Evolutionary conservation across 805 yeast genomes (phyloP).

Genomic region (Lipomyces anomalus): DNA sequence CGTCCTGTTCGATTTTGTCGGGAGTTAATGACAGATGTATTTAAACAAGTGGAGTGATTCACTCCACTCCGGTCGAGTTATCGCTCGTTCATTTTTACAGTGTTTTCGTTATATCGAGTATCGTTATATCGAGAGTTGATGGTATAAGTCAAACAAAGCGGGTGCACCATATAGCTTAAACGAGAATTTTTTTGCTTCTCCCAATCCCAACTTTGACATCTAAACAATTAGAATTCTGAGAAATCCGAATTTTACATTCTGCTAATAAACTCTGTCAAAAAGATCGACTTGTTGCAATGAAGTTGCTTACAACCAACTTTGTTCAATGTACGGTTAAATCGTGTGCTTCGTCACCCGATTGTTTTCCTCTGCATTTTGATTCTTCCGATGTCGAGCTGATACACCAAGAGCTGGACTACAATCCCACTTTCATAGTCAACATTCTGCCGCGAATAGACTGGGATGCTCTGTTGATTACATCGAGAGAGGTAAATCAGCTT

Average conservation of each 20-base stretch:
- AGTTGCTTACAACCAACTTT: constrained; percentile 91
- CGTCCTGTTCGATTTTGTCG: no score
- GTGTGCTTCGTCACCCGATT: constrained; percentile 66
- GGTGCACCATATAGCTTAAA: background rate
- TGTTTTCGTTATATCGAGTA: no score
- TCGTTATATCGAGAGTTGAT: no score
- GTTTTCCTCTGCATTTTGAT: constrained; percentile 75
- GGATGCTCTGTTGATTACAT: constrained; percentile 75
- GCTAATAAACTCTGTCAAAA: no score
- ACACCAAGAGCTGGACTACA: constrained; percentile 72
- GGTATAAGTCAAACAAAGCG: no score
- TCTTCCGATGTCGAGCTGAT: constrained; percentile 41
- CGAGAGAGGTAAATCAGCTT: constrained; percentile 51
- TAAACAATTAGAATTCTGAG: background rate
- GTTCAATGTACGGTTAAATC: constrained; percentile 85
- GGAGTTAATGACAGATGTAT: no score
- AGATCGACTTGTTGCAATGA: constrained; percentile 46
- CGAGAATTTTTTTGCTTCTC: background rate
- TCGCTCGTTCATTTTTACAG: no score
- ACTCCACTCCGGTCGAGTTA: no score
- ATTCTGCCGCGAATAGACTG: constrained; percentile 82
- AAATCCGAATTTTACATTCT: no score
- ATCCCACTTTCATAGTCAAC: constrained; percentile 69
- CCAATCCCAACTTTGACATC: background rate
- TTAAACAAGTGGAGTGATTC: no score